Conservation (phyloP, 2,329 filamentous ascomycete genomes). For the Phialophora chinensis region DNA sequence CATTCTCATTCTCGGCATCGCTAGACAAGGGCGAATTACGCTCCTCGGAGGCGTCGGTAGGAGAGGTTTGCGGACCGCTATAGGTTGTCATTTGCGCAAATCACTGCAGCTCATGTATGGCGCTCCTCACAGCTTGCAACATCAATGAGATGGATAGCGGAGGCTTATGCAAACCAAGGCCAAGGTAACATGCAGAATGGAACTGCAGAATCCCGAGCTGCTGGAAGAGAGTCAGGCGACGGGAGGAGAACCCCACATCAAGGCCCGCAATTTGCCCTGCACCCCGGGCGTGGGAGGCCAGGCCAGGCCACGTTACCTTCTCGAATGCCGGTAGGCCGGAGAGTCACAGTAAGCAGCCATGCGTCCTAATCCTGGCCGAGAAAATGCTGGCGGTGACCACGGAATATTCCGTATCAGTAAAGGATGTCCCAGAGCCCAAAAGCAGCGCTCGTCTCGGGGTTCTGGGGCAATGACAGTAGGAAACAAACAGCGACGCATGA, state of each 20-base stretch:
- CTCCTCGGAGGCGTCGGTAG: slow-evolving; percentile 32
- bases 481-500: not conserved
- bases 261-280: slow-evolving; percentile 2
- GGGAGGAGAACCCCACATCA: not conserved
- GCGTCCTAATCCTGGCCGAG: not conserved
- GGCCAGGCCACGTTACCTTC: not conserved
- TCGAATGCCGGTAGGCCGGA: slow-evolving; percentile 4
- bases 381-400: not conserved
- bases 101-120: not conserved
- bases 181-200: not conserved
- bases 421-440: not conserved
- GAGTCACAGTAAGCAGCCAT: not conserved
- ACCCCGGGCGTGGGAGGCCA: not conserved
- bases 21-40: slow-evolving; percentile 32
- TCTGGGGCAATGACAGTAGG: not conserved
- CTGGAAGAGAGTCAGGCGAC: not conserved
- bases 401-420: not conserved
- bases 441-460: not conserved
- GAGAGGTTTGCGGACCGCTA: slow-evolving; percentile 27
- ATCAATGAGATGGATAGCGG: not conserved
- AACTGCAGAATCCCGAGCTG: slow-evolving; percentile 8
- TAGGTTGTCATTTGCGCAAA: slow-evolving; percentile 29
- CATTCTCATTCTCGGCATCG: slow-evolving; percentile 34
- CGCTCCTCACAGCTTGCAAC: slow-evolving; percentile 6
- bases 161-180: slow-evolving; percentile 3